phyloP scores from a whole-genome alignment of 345 rosid species.

The Anastatica hierochuntica region DNA sequence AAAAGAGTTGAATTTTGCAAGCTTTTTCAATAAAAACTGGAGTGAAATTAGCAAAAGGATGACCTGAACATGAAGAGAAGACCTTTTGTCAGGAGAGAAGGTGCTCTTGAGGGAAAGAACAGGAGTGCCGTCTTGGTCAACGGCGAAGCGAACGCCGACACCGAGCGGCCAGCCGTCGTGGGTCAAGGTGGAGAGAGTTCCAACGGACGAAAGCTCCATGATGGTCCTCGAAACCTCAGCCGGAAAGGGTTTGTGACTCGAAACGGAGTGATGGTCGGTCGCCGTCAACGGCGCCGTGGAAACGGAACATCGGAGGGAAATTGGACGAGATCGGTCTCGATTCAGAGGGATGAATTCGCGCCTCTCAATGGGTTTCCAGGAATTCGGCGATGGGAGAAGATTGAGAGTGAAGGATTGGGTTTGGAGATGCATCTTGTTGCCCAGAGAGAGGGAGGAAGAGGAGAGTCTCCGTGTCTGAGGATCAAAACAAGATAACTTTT shows the following conservation, averaged over 20 bases:
- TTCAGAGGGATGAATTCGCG: slow-evolving; percentile 25
- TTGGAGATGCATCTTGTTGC: slow-evolving; percentile 60
- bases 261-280: slow-evolving; percentile 15
- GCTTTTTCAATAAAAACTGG: too few relatives aligned
- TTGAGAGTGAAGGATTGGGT: slow-evolving; percentile 39
- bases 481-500: too few relatives aligned
- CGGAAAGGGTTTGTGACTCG: slow-evolving; percentile 53
- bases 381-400: slow-evolving; percentile 26
- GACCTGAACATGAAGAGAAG: slow-evolving; percentile 90
- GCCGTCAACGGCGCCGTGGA: slow-evolving; percentile 32
- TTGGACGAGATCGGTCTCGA: slow-evolving; percentile 28
- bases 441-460: too few relatives aligned
- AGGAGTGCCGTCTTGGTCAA: slow-evolving; percentile 72
- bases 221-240: slow-evolving; percentile 86
- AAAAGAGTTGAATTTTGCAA: too few relatives aligned
- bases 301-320: slow-evolving; percentile 47
- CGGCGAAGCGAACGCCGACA: slow-evolving; percentile 73
- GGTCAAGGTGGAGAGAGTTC: slow-evolving; percentile 60
- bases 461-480: too few relatives aligned
- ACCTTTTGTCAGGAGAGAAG: slow-evolving; percentile 44
- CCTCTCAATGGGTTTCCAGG: slow-evolving; percentile 25
- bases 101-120: slow-evolving; percentile 44
- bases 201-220: slow-evolving; percentile 66
- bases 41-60: neutral
- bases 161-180: slow-evolving; percentile 69